A percentile compares a stretch with the other conserved stretches of the same genome.
Evolutionary conservation across 495 filamentous ascomycete species (phyloP).

Genomic region (Margaritispora aquatica): DNA sequence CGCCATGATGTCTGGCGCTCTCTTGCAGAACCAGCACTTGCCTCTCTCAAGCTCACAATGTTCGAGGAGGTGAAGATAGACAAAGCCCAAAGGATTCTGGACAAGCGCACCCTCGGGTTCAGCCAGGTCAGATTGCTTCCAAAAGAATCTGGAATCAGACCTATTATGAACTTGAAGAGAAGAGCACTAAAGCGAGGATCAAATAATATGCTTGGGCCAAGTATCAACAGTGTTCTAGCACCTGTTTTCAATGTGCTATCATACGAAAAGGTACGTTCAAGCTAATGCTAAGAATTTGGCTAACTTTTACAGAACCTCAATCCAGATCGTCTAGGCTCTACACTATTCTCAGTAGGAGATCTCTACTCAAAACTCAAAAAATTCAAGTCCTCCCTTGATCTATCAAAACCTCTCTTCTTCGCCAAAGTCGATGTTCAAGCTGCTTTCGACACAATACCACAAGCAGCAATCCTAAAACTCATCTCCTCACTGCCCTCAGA

Average conservation of each 20-base stretch:
- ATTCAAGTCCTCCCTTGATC: slow-evolving; percentile 47
- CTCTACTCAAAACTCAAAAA: slow-evolving; percentile 67
- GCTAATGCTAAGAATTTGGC: neutral
- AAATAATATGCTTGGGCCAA: slow-evolving; percentile 52
- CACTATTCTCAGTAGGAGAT: slow-evolving; percentile 75
- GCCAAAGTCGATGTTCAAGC: slow-evolving; percentile 88
- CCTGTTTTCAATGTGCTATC: slow-evolving; percentile 73
- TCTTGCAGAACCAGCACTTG: slow-evolving; percentile 66
- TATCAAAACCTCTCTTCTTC: slow-evolving; percentile 54
- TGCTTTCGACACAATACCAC: slow-evolving; percentile 95
- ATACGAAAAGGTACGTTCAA: slow-evolving; percentile 59
- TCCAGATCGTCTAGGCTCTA: slow-evolving; percentile 59
- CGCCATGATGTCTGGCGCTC: slow-evolving; percentile 86
- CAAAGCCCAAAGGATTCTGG: slow-evolving; percentile 51
- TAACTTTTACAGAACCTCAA: slow-evolving; percentile 37
- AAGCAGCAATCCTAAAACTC: slow-evolving; percentile 60
- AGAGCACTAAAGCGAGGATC: slow-evolving; percentile 47
- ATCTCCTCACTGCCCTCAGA: slow-evolving; percentile 55
- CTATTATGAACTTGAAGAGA: slow-evolving; percentile 79
- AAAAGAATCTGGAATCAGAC: slow-evolving; percentile 59
- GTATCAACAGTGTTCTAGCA: slow-evolving; percentile 74
- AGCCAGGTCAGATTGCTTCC: slow-evolving; percentile 78
- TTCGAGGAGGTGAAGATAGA: slow-evolving; percentile 69
- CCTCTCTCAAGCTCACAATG: slow-evolving; percentile 61
- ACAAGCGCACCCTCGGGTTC: slow-evolving; percentile 59